Percentiles rank a stretch among this genome's conserved stretches.
Evolutionary conservation across 108 stramenopile genomes (phyloP).

Genomic region (Mediolabrus comicus): DNA sequence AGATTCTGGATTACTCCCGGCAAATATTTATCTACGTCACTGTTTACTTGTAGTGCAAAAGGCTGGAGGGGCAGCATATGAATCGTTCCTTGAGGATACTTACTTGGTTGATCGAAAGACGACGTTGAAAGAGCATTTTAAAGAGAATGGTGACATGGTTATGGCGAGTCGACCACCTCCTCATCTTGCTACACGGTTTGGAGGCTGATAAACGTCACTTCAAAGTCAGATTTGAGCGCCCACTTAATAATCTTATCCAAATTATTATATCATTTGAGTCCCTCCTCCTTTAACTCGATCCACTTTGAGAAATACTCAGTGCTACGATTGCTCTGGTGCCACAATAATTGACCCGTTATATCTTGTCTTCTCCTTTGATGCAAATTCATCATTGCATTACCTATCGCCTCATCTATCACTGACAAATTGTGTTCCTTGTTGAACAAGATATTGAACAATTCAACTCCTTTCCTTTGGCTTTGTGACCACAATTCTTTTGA

Average conservation of each 20-base stretch:
- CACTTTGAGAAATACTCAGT: constrained; percentile 80
- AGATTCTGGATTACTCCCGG: constrained; percentile 43
- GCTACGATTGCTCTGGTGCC: constrained; percentile 58
- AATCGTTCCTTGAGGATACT: constrained; percentile 52
- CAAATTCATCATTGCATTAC: constrained; percentile 18
- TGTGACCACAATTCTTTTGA: constrained; percentile 25
- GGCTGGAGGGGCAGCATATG: constrained; percentile 17
- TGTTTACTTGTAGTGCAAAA: constrained; percentile 46
- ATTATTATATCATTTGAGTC: background rate
- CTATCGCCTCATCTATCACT: constrained; percentile 16
- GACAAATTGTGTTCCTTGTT: constrained; percentile 28
- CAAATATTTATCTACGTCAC: constrained; percentile 51
- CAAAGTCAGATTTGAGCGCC: no score
- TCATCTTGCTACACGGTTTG: constrained; percentile 19
- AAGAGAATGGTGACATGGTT: constrained; percentile 2
- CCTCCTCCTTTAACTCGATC: constrained; percentile 77
- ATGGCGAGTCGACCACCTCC: constrained; percentile 18
- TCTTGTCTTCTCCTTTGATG: constrained; percentile 40
- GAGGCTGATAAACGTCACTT: no score
- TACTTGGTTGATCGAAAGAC: constrained; percentile 58
- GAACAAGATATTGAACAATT: constrained; percentile 36
- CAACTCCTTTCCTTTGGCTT: constrained; percentile 15
- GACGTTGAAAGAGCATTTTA: constrained; percentile 39
- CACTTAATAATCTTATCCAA: no score
- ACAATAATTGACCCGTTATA: constrained; percentile 47